Base-by-base conservation (phyloP, 1,284 basidiomycete species). In the Microbotryomycetes sp. region DNA sequence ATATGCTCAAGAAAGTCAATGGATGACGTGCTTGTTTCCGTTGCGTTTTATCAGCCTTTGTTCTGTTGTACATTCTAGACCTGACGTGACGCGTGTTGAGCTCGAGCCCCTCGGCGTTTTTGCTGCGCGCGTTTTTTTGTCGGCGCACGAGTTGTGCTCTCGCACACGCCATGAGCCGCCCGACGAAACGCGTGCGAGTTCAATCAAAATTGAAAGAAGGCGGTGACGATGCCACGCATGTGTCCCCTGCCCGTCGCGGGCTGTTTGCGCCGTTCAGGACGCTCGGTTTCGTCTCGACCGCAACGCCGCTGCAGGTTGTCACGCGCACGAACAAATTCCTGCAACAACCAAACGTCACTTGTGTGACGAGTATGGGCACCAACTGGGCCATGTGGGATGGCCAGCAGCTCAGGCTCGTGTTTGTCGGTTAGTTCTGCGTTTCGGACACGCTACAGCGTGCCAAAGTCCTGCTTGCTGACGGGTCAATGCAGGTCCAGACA, bases 361-460 rank as follows among this genome's bases (percentile, higher is more conserved):
- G 98, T 52, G 78, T 97, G 47, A 96, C 92, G 15, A 93, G 89
- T 70, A 76, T 97, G 5, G 94, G 94, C 16, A 83, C 81, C 65
- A 85, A 88, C 69, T 98, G 94, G 94, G 88, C 91, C 23, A 81
- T 97, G 76, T 98, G 94, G 94, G 91, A 97, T 72, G 91, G 91
- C 15, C 88, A 85, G 31, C 89, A 87, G 76, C 92, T 98, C 88
- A 83, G 82, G 18, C 78, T 98, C 52, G 80, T 97, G 51, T 97
- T 98, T 74, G 91, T 96, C 62, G 91, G 93, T 87, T 74, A 78
- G 89, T 75, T 6, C 3, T 0, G 4, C 23, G 0, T 23, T 3
- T n/a, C 18, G 23, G 30, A 28, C 18, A n/a, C n/a, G n/a, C n/a
- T n/a, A n/a, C n/a, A n/a, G n/a, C n/a, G n/a, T 16, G 48, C 24